These are phyloP conservation scores for Tephrocybe sp. DNA, from an alignment of 768 basidiomycete genomes.

Conservation along the genomic window DNA sequence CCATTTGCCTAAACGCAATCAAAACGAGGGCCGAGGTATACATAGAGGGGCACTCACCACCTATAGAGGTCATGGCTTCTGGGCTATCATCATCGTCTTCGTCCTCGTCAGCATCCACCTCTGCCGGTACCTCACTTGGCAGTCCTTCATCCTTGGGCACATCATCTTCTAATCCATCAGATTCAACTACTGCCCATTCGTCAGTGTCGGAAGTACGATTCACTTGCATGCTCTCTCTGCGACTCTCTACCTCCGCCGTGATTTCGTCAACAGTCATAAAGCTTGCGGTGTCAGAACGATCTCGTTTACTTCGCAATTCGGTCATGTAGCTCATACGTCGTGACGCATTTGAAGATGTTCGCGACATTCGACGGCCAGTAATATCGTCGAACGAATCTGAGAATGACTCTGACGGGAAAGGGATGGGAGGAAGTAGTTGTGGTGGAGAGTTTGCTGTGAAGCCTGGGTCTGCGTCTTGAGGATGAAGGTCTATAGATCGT, in stretches of 20 bases:
- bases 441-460: slow-evolving; percentile 32
- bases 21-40: neutral
- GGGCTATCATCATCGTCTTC: slow-evolving; percentile 41
- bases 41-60: slow-evolving; percentile 36
- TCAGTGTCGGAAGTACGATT: slow-evolving; percentile 48
- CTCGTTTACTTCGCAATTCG: slow-evolving; percentile 77
- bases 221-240: slow-evolving; percentile 48
- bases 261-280: slow-evolving; percentile 97
- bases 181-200: slow-evolving; percentile 75
- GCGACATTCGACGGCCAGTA: slow-evolving; percentile 38
- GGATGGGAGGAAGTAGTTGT: slow-evolving; percentile 74
- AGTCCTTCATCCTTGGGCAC: slow-evolving; percentile 35
- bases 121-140: slow-evolving; percentile 46
- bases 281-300: slow-evolving; percentile 85
- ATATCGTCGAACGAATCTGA: slow-evolving; percentile 73
- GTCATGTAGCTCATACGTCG: slow-evolving; percentile 80
- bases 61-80: slow-evolving; percentile 49
- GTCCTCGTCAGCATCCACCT: slow-evolving; percentile 43
- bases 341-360: slow-evolving; percentile 47
- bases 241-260: slow-evolving; percentile 88
- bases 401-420: slow-evolving; percentile 74
- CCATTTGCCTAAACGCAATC: slow-evolving; percentile 71
- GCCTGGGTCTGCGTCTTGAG: slow-evolving; percentile 34
- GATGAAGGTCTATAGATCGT: slow-evolving; percentile 56
- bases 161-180: slow-evolving; percentile 37